phyloP scores from a whole-genome alignment of 176 grass and related monocot species.

The Eremochloa ophiuroides region DNA sequence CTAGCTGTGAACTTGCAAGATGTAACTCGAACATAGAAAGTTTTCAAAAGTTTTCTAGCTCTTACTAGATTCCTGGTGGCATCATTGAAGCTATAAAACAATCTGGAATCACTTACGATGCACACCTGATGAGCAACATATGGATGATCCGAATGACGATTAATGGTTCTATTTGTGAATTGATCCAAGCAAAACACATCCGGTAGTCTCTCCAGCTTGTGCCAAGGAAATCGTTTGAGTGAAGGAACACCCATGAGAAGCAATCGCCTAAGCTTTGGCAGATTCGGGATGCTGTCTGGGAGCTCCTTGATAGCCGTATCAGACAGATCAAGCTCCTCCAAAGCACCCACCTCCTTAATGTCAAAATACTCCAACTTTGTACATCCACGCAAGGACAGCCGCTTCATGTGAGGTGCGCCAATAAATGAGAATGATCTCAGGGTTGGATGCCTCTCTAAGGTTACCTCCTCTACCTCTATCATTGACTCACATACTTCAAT shows the following conservation, averaged over 20 bases:
- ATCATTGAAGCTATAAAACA: background rate
- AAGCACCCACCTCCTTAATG: background rate
- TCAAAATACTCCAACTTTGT: background rate
- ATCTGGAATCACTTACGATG: background rate
- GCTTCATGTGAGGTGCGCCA: background rate
- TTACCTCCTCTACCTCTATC: background rate
- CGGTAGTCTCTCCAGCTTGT: background rate
- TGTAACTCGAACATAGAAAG: background rate
- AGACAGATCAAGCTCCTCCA: constrained; percentile 24
- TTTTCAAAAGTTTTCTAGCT: background rate
- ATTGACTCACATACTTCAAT: background rate
- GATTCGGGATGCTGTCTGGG: background rate
- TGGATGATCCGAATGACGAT: too few relatives aligned
- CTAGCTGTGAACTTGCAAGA: background rate
- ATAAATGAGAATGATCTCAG: background rate
- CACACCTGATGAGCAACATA: background rate
- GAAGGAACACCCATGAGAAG: background rate
- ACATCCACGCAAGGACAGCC: background rate
- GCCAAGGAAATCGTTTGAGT: constrained; percentile 17
- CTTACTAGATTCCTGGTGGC: rapidly evolving
- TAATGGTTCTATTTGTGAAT: background rate
- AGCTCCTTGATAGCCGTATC: constrained; percentile 13
- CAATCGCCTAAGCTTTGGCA: background rate
- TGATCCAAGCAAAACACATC: constrained; percentile 15
- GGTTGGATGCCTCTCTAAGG: background rate